A percentile compares a stretch with the other conserved stretches of the same genome.
These are phyloP conservation scores for Candida anglica DNA, from an alignment of 805 yeast genomes.

Conservation along the genomic window DNA sequence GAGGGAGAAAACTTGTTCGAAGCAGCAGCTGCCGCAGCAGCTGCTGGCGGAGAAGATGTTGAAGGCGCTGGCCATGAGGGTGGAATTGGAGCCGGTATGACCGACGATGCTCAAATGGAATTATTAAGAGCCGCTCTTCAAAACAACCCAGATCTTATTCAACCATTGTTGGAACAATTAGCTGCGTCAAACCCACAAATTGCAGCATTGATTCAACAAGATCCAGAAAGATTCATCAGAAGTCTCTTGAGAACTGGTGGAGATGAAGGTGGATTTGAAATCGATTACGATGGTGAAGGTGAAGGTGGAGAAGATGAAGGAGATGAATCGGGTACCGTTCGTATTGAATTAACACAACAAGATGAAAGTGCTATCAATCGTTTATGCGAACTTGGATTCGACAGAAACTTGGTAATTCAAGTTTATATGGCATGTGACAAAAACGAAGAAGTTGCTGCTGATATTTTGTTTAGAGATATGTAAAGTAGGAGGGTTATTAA, in stretches of 20 bases:
- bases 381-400: slow-evolving; percentile 90
- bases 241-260: slow-evolving; percentile 63
- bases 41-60: slow-evolving; percentile 23
- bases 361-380: slow-evolving; percentile 89
- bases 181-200: slow-evolving; percentile 81
- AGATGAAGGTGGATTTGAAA: slow-evolving; percentile 42
- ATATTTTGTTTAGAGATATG: slow-evolving; percentile 64
- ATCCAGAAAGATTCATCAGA: slow-evolving; percentile 87
- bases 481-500: slow-evolving; percentile 13
- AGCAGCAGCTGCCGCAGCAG: slow-evolving; percentile 41
- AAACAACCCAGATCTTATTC: slow-evolving; percentile 84
- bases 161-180: slow-evolving; percentile 76
- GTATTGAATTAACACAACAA: slow-evolving; percentile 66
- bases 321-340: slow-evolving; percentile 36
- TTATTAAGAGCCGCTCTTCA: slow-evolving; percentile 72
- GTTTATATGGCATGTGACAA: slow-evolving; percentile 97
- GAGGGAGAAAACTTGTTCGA: slow-evolving; percentile 51
- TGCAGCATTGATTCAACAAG: slow-evolving; percentile 71
- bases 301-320: slow-evolving; percentile 39
- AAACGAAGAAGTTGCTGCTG: slow-evolving; percentile 95
- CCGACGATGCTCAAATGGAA: slow-evolving; percentile 45
- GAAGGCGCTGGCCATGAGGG: slow-evolving; percentile 21
- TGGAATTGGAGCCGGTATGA: slow-evolving; percentile 32
- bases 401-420: slow-evolving; percentile 80
- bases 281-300: slow-evolving; percentile 33